Percentiles rank a stretch among this genome's conserved stretches.
These are phyloP conservation scores for Pyrus pyrifolia DNA, from an alignment of 306 rosid genomes.

Conservation along the genomic window DNA sequence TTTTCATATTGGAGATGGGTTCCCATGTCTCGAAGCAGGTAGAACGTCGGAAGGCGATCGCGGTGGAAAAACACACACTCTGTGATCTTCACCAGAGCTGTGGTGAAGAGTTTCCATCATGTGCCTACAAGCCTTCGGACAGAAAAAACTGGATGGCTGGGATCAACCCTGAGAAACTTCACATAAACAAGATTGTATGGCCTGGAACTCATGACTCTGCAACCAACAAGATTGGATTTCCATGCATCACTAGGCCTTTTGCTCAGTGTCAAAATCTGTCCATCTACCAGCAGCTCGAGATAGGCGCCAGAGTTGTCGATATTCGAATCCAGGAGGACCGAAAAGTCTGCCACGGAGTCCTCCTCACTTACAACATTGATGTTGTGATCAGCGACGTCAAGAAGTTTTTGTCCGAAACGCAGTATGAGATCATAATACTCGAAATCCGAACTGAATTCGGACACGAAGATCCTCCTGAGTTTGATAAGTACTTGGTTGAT, in stretches of 20 bases:
- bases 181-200: conserved; percentile 61
- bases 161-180: conserved; percentile 43
- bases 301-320: conserved; percentile 55
- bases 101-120: conserved; percentile 54
- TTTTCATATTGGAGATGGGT: conserved; percentile 45
- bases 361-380: conserved; percentile 52
- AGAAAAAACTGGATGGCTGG: conserved; percentile 72
- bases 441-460: conserved; percentile 84
- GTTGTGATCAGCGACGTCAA: conserved; percentile 52
- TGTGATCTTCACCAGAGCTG: conserved; percentile 27
- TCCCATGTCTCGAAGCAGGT: conserved; percentile 48
- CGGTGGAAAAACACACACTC: conserved; percentile 39
- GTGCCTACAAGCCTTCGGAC: conserved; percentile 52
- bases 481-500: conserved; percentile 60
- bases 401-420: conserved; percentile 54
- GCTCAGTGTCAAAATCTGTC: conserved; percentile 84
- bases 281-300: conserved; percentile 56
- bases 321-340: conserved; percentile 65
- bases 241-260: conserved; percentile 69
- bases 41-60: conserved; percentile 42
- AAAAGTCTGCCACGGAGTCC: conserved; percentile 71
- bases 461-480: conserved; percentile 68
- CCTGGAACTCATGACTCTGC: conserved; percentile 94
- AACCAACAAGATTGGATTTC: conserved; percentile 69
- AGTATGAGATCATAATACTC: conserved; percentile 58